phyloP scores from a whole-genome alignment of 441 rosid genomes.

The Lepidium campestre region DNA sequence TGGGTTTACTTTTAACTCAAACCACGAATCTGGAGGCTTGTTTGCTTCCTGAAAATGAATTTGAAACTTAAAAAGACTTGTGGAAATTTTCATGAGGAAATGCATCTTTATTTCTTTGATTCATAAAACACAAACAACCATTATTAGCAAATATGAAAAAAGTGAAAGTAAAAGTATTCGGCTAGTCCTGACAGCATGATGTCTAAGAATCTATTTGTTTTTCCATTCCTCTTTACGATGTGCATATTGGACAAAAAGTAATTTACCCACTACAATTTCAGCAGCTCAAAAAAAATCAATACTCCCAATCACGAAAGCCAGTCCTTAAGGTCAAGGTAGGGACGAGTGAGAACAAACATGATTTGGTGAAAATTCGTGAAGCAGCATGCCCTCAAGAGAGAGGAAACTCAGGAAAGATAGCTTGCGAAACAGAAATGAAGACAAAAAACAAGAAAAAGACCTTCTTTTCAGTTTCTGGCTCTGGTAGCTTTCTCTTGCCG shows the following conservation, averaged over 20 bases:
- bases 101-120: not conserved
- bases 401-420: not conserved
- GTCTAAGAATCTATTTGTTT: not conserved
- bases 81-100: not conserved
- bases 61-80: conserved; percentile 13
- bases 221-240: not conserved
- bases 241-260: not conserved
- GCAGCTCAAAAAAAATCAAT: not conserved
- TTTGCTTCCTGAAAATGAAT: conserved; percentile 68
- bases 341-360: not conserved
- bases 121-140: not conserved
- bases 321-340: not conserved
- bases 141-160: not conserved
- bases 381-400: conserved; percentile 1
- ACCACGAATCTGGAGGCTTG: conserved; percentile 94
- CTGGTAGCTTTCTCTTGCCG: conserved; percentile 68
- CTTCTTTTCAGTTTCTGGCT: conserved; percentile 56
- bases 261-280: not conserved
- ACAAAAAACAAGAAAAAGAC: conserved; percentile 18
- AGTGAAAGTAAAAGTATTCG: not conserved
- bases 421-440: not conserved
- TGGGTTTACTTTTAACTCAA: conserved; percentile 92
- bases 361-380: not conserved
- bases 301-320: not conserved
- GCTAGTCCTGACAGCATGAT: not conserved